phyloP scores from a whole-genome alignment of 352 stramenopile genomes.

The Peronospora farinosa region DNA sequence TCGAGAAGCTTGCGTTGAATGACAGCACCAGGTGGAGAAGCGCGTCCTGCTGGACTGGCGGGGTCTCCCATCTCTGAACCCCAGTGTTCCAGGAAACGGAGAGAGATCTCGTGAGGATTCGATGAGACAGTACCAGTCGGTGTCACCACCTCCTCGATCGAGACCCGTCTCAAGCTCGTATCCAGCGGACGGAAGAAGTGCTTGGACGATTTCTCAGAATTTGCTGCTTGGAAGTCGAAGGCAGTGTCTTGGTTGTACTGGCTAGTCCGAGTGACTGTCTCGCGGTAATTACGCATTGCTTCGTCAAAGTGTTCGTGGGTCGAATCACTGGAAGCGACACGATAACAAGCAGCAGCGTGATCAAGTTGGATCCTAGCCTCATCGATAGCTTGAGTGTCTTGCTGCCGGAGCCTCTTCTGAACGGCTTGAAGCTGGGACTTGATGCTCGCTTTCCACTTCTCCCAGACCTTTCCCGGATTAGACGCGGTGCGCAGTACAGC shows the following conservation, averaged over 20 bases:
- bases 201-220: background rate
- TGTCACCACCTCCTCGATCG: slow-evolving; percentile 1
- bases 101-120: background rate
- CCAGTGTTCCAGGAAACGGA: background rate
- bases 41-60: background rate
- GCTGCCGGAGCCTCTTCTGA: background rate
- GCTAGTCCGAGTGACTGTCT: background rate
- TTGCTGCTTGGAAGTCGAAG: slow-evolving; percentile 1
- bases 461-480: background rate
- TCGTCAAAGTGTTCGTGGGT: background rate
- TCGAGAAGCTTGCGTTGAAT: background rate
- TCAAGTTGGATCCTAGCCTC: background rate
- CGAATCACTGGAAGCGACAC: background rate
- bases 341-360: slow-evolving; percentile 1
- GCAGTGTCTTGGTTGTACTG: background rate
- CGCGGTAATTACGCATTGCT: background rate
- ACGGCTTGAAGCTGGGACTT: background rate
- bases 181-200: background rate
- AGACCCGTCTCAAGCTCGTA: background rate
- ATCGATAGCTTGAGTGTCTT: background rate
- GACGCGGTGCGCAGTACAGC: background rate
- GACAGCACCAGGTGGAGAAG: background rate
- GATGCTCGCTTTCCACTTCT: slow-evolving; percentile 1
- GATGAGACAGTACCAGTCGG: background rate
- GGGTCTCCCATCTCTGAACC: background rate